Evolutionary conservation across 2,329 filamentous ascomycete genomes (phyloP).

Genomic region (Scedosporium apiospermum): DNA sequence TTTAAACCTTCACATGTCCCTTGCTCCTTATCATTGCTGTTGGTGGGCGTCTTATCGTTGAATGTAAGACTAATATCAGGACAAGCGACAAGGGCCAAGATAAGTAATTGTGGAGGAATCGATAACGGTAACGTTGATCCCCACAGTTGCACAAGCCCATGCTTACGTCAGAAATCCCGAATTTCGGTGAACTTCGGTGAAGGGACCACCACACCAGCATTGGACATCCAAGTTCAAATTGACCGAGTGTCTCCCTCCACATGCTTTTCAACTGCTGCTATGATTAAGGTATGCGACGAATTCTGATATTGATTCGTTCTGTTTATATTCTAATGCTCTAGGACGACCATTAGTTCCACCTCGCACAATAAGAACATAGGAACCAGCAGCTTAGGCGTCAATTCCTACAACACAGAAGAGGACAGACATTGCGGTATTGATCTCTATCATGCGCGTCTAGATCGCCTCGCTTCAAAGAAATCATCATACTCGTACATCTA

Average conservation of each 20-base stretch:
- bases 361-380: too few relatives aligned
- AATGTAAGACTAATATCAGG: not conserved
- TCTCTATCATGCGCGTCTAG: not conserved
- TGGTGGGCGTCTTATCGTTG: not conserved
- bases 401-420: not conserved
- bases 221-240: too few relatives aligned
- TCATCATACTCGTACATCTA: not conserved
- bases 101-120: not conserved
- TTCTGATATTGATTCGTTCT: too few relatives aligned
- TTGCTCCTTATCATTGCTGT: not conserved
- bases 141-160: not conserved
- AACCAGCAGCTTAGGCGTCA: too few relatives aligned
- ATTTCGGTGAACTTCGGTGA: too few relatives aligned
- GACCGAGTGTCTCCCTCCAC: too few relatives aligned
- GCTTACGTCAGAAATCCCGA: not conserved
- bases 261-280: too few relatives aligned
- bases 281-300: too few relatives aligned
- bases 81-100: not conserved
- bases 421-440: not conserved
- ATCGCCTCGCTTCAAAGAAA: not conserved
- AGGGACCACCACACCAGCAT: too few relatives aligned
- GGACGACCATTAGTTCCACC: too few relatives aligned
- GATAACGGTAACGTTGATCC: too few relatives aligned
- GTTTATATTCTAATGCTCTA: too few relatives aligned
- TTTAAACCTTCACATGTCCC: not conserved